These are phyloP conservation scores for Blastobotrys persicus DNA, from an alignment of 1,139 yeast genomes.

Conservation along the genomic window DNA sequence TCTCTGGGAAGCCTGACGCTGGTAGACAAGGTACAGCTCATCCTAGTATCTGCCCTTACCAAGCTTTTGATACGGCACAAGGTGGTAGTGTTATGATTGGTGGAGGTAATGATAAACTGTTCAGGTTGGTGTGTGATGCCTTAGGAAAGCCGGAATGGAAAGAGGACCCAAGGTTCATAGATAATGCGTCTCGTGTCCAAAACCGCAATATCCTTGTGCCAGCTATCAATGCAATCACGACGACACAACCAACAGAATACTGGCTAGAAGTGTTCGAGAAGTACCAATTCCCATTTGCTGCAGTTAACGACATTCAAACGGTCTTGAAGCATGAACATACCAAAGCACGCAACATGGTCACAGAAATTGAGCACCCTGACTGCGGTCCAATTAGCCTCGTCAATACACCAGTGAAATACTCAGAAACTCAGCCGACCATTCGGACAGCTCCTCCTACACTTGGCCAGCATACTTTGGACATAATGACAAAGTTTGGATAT, in stretches of 20 bases:
- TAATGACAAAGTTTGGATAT: conserved; percentile 31
- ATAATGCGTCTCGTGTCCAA: conserved; percentile 41
- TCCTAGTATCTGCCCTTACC: conserved; percentile 45
- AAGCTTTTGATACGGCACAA: conserved; percentile 40
- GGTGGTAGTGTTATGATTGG: conserved; percentile 43
- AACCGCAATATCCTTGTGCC: conserved; percentile 39
- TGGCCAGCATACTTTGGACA: conserved; percentile 37
- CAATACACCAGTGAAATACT: conserved; percentile 41
- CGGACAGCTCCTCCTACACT: conserved; percentile 44
- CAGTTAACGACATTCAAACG: conserved; percentile 42
- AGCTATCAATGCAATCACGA: conserved; percentile 34
- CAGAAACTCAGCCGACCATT: conserved; percentile 39
- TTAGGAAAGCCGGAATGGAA: conserved; percentile 41
- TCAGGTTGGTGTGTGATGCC: conserved; percentile 37
- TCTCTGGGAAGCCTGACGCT: conserved; percentile 42
- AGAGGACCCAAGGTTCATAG: conserved; percentile 34
- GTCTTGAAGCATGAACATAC: conserved; percentile 41
- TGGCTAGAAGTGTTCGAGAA: conserved; percentile 40
- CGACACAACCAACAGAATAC: conserved; percentile 35
- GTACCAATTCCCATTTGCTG: conserved; percentile 42
- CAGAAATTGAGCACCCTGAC: conserved; percentile 36
- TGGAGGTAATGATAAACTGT: conserved; percentile 44
- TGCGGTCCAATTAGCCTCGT: conserved; percentile 41
- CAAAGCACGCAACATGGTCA: conserved; percentile 41
- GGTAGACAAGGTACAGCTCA: conserved; percentile 46